Base-by-base conservation (phyloP, 345 rosid genomes). In the Populus euphratica region DNA sequence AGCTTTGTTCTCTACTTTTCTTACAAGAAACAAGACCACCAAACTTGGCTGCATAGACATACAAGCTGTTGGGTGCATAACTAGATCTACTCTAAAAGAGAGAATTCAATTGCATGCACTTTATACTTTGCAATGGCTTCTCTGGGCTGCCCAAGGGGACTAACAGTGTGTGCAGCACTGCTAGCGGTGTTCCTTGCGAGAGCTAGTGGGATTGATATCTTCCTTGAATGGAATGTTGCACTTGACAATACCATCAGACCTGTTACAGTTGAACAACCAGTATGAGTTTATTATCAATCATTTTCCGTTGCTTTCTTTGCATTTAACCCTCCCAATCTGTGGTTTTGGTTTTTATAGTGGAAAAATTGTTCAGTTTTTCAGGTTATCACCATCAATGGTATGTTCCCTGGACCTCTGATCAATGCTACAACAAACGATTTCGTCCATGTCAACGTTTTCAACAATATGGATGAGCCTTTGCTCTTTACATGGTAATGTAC, bases 171-270 rank as follows among this genome's bases (percentile, higher is more conserved):
- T 3, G 52, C 71, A 2, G 25, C 78, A 29, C 38, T 83, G 72
- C 77, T 86, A 16, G 76, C 72, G 10, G 49, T 72, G 4, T 18
- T 79, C 38, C 36, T n/a, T 3, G 54, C 41, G 0, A 41, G 54
- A 29, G 69, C 83, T 7, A 52, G 38, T 62, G 86, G 85, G 18
- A 70, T 59, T 17, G 82, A 87, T 62, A 78, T 87, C 78, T 86
- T 75, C n/a, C 75, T 84, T 7, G 85, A 87, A 31, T 89, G 92
- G 92, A 76, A 87, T 69, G 89, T 87, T 54, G 71, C 83, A 14
- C 52, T 80, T 41, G 84, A 76, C 73, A 29, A 69, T 10, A 64
- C 75, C 21, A 78, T 80, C 68, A 71, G 33, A 18, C 87, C 88
- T 18, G 36, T 72, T 16, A 38, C 84, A 33, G 33, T 56, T 18